phyloP scores from a whole-genome alignment of 78 protist genomes.

The Chrysochromulina parva region DNA sequence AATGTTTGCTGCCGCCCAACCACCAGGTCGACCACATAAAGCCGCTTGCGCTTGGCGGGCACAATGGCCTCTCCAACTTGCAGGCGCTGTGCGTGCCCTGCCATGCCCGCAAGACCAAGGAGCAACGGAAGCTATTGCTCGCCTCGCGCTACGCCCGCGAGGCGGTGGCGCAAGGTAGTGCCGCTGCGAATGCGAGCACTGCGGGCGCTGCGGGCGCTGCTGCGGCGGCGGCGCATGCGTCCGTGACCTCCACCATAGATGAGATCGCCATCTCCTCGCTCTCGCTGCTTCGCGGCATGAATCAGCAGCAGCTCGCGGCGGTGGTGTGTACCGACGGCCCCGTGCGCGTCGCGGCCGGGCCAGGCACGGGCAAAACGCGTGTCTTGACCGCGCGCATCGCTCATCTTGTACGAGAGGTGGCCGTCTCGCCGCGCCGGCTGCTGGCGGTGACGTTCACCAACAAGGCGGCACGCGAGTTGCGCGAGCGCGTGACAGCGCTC shows the following conservation, averaged over 20 bases:
- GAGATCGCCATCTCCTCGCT: not conserved
- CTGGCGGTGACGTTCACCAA: constrained; percentile 19
- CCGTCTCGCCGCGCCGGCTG: not conserved
- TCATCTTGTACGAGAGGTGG: not conserved
- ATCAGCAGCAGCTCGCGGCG: not conserved
- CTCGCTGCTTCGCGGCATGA: not conserved
- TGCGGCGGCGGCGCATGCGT: not conserved
- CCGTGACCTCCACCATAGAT: not conserved
- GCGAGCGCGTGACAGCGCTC: not conserved
- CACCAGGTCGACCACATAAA: not conserved
- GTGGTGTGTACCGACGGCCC: not conserved
- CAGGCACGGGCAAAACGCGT: constrained; percentile 23
- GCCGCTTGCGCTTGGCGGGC: not conserved
- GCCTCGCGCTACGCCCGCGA: not conserved
- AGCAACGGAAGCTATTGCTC: not conserved
- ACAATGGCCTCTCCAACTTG: not conserved
- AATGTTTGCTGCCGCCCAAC: not conserved
- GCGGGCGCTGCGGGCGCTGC: not conserved
- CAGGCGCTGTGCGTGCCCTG: not conserved
- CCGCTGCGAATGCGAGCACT: not conserved
- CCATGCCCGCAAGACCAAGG: not conserved
- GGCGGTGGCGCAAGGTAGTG: too few species aligned
- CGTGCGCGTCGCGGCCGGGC: not conserved
- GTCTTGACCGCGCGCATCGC: not conserved
- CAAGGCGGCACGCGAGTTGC: not conserved